phyloP scores from a whole-genome alignment of 768 basidiomycete species.

The Trametes maxima region DNA sequence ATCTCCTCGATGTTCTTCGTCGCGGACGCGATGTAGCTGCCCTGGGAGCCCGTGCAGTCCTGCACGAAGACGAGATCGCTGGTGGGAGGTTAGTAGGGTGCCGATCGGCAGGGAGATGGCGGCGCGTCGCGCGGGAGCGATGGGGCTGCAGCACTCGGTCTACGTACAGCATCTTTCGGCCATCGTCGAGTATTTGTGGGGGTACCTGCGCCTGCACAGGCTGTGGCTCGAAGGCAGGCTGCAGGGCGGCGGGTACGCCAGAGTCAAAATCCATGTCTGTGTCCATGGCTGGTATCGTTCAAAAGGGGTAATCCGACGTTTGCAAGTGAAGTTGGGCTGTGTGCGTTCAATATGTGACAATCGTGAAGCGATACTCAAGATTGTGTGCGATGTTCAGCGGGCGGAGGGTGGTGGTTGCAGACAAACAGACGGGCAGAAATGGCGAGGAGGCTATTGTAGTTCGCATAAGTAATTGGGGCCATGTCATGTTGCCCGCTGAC shows the following conservation, averaged over 20 bases:
- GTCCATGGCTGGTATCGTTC: slow-evolving; percentile 56
- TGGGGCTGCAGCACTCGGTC: slow-evolving; percentile 5
- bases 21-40: slow-evolving; percentile 88
- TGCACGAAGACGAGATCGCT: slow-evolving; percentile 95
- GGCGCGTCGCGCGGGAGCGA: not conserved
- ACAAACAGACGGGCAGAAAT: slow-evolving; percentile 6
- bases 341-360: not conserved
- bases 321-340: not conserved
- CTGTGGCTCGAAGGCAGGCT: slow-evolving; percentile 35
- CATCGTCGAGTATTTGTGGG: slow-evolving; percentile 41
- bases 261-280: slow-evolving; percentile 75
- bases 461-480: slow-evolving; percentile 23
- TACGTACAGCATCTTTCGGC: slow-evolving; percentile 77
- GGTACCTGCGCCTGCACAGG: slow-evolving; percentile 33
- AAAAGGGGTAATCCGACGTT: slow-evolving; percentile 1
- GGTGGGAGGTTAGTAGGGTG: slow-evolving; percentile 8
- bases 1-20: slow-evolving; percentile 97
- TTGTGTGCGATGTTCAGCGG: not conserved
- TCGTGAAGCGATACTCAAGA: not conserved
- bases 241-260: slow-evolving; percentile 36
- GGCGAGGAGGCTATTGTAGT: slow-evolving; percentile 25
- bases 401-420: slow-evolving; percentile 18
- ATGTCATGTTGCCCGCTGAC: slow-evolving; percentile 21
- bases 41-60: slow-evolving; percentile 93
- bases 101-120: not conserved